A percentile compares a stretch with the other conserved stretches of the same genome.
Conservation (phyloP, 768 basidiomycete genomes). For the Suillus clintonianus region DNA sequence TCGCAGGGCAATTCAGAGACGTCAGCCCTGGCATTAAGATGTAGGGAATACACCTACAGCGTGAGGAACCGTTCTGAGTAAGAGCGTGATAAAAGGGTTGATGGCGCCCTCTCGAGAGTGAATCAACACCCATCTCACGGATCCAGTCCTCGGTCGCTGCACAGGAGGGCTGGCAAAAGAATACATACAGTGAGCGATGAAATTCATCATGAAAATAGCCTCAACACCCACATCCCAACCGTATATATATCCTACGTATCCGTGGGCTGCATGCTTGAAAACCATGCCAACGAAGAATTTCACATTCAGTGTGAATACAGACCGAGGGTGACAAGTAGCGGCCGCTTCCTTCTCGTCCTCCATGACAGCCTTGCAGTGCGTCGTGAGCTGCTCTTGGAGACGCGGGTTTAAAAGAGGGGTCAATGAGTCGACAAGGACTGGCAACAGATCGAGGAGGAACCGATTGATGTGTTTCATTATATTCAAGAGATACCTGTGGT, state of each 20-base stretch:
- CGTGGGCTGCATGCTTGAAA: slow-evolving; percentile 41
- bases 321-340: slow-evolving; percentile 26
- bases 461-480: slow-evolving; percentile 34
- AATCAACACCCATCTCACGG: slow-evolving; percentile 41
- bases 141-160: slow-evolving; percentile 46
- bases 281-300: slow-evolving; percentile 53
- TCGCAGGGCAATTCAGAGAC: slow-evolving; percentile 1
- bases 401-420: slow-evolving; percentile 31
- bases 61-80: slow-evolving; percentile 33
- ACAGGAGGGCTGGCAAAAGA: slow-evolving; percentile 32
- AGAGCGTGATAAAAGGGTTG: slow-evolving; percentile 54
- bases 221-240: slow-evolving; percentile 49
- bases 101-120: slow-evolving; percentile 39
- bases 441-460: slow-evolving; percentile 44
- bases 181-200: neutral
- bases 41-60: slow-evolving; percentile 34
- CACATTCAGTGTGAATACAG: slow-evolving; percentile 24
- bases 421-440: slow-evolving; percentile 42
- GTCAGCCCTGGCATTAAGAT: neutral
- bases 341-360: slow-evolving; percentile 33
- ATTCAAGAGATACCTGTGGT: slow-evolving; percentile 32
- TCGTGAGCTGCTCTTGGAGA: slow-evolving; percentile 28
- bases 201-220: neutral
- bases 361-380: slow-evolving; percentile 31
- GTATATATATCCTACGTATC: slow-evolving; percentile 45